Evolutionary conservation across 78 protist species (phyloP).

Genomic region (Andalucia godoyi): DNA sequence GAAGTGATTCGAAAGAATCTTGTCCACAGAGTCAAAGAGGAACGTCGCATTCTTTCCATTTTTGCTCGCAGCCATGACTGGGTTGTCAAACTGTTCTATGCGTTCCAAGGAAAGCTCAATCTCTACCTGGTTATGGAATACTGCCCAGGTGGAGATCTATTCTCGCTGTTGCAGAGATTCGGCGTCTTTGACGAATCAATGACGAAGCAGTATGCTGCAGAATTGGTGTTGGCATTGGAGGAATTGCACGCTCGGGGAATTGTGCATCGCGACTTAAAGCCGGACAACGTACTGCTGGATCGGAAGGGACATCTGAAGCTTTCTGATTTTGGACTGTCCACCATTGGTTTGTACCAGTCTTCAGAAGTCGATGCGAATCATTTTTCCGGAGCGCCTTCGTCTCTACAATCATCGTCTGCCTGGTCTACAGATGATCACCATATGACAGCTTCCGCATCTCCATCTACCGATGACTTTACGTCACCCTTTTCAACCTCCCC

Average conservation of each 20-base stretch:
- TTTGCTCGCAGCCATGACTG: conserved; percentile 27
- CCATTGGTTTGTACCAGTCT: conserved; percentile 44
- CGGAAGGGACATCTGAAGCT: conserved; percentile 74
- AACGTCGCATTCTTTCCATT: conserved; percentile 69
- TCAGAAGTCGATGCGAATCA: no score
- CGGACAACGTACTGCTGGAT: conserved; percentile 72
- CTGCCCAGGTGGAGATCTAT: conserved; percentile 47
- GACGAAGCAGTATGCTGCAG: conserved; percentile 69
- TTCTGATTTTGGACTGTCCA: conserved; percentile 87
- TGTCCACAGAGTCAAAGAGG: conserved; percentile 35
- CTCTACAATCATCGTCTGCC: background rate
- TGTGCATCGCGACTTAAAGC: conserved; percentile 84
- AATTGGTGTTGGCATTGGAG: conserved; percentile 65
- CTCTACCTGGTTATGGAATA: conserved; percentile 68
- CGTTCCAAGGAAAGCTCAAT: conserved; percentile 30
- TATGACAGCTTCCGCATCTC: background rate
- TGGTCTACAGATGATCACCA: no score
- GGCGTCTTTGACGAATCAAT: conserved; percentile 24
- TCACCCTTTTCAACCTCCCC: no score
- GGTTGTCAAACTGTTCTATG: conserved; percentile 65
- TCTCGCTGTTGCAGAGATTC: background rate
- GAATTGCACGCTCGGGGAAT: conserved; percentile 59
- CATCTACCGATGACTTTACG: background rate
- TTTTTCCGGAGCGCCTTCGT: no score
- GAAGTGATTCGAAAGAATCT: conserved; percentile 50